Evolutionary conservation across 2,329 filamentous ascomycete genomes (phyloP).

Genomic region (Epichloe sp.): DNA sequence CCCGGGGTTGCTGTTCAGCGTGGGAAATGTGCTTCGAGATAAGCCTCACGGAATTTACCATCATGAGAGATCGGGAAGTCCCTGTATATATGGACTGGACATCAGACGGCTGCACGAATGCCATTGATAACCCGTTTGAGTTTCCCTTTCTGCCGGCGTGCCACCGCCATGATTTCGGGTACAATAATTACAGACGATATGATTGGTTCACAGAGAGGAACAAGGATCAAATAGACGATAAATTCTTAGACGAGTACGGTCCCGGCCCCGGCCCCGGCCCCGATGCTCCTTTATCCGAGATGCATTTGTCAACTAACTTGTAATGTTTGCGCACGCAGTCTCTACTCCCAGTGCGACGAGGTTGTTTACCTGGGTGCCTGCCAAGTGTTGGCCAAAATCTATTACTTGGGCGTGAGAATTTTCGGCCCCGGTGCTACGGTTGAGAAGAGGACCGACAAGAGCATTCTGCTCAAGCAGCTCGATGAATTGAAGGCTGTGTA

Average conservation of each 20-base stretch:
- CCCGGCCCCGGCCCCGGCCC: no score
- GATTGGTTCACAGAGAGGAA: slow-evolving; percentile 13
- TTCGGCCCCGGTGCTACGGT: neutral
- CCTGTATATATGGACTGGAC: slow-evolving; percentile 20
- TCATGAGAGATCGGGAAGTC: neutral
- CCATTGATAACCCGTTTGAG: slow-evolving; percentile 29
- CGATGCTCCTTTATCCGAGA: neutral
- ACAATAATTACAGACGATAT: slow-evolving; percentile 38
- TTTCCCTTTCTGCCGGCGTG: slow-evolving; percentile 32
- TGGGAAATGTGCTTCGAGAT: no score
- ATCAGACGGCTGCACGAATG: slow-evolving; percentile 28
- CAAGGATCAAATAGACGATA: slow-evolving; percentile 29
- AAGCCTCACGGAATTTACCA: no score
- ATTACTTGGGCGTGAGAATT: neutral
- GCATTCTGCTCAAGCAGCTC: neutral
- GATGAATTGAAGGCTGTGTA: neutral
- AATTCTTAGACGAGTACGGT: slow-evolving; percentile 32
- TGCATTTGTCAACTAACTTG: neutral
- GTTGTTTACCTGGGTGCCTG: neutral
- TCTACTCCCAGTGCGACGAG: neutral
- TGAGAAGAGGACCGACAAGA: neutral
- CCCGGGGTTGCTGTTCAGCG: no score
- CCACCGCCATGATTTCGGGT: slow-evolving; percentile 44
- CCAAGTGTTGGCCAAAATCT: neutral
- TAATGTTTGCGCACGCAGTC: neutral